A percentile compares a stretch with the other conserved stretches of the same genome.
Conservation (phyloP, 148 eudicot genomes). For the Nepenthes mirabilis region DNA sequence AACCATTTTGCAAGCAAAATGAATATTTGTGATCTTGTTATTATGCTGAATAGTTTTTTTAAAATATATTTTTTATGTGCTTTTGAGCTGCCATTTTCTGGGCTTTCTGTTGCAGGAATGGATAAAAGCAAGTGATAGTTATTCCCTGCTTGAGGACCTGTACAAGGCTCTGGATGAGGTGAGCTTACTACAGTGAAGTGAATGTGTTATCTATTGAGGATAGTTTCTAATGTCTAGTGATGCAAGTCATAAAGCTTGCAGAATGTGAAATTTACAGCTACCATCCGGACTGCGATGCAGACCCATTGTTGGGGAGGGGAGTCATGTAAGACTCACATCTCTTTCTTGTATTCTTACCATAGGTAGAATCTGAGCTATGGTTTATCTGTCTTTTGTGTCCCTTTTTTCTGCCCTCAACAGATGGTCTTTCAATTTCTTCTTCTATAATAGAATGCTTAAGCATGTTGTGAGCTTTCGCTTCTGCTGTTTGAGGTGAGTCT, state of each 20-base stretch:
- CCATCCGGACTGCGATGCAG: constrained; percentile 76
- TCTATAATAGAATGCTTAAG: constrained; percentile 84
- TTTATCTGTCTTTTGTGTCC: no score
- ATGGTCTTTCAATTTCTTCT: constrained; percentile 92
- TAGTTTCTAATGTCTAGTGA: constrained; percentile 7
- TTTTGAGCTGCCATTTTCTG: no score
- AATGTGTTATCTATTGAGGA: no score
- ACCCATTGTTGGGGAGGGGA: constrained; percentile 77
- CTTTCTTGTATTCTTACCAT: constrained; percentile 6
- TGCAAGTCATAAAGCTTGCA: constrained; percentile 73
- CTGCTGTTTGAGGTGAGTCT: constrained; percentile 65
- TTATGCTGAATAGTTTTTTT: no score
- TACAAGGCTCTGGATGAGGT: constrained; percentile 90
- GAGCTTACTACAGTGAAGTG: no score
- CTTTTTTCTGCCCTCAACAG: constrained; percentile 24
- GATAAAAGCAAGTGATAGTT: constrained; percentile 56
- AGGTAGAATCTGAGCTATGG: no score
- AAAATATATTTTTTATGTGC: no score
- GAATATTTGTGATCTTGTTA: no score
- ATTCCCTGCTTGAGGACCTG: constrained; percentile 56
- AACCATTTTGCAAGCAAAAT: no score
- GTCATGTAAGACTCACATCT: constrained; percentile 77
- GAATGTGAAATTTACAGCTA: constrained; percentile 94
- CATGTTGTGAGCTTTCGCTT: constrained; percentile 85
- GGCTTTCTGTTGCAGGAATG: constrained; percentile 37